Evolutionary conservation across 2,329 filamentous ascomycete genomes (phyloP), one percentile per base, ranked within the genome.

Genomic region (Bipolaris bicolor): DNA sequence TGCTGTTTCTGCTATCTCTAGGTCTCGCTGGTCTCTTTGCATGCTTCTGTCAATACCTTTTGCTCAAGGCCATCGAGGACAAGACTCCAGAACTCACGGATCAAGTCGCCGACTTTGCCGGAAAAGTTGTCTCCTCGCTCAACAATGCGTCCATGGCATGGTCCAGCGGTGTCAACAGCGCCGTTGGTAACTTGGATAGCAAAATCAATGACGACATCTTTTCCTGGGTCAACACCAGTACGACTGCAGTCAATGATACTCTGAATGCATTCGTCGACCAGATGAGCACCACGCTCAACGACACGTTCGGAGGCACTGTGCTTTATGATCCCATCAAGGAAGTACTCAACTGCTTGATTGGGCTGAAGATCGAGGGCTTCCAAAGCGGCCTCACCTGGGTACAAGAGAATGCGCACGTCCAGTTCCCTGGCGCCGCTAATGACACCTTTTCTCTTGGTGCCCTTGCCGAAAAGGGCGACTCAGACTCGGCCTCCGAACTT

Each of bases 331-430:
- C 92, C 0, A 88, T 97, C 69, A 83, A 87, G 69, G 89, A 91
- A 41, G 86, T 97, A 33, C 84, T 97, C 61, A 85, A 91, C 71
- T 98, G 95, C 72, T 82, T 98, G n/a, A 86, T 98, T 63, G 87
- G 89, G 7, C 83, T 96, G 70, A 98, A 98, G 80, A 84, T 98
- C 61, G 87, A 90, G 64, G 85, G 88, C 20, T 86, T 99, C 63
- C 87, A 98, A 75, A 89, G 90, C 71, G 95, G 90, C 11, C 83
- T 98, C n/a, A 96, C 91, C 0, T 99, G 94, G 94, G 90, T 97
- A 10, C 86, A 90, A 68, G 89, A 98, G 65, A 81, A 98, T 73
- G 92, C 95, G 3, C 86, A 95, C 60, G 84, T 99, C 66, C 81
- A 86, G 58, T 89, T 99, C 66, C 95, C 95, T 0, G 78, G 85